Evolutionary conservation across 345 rosid genomes (phyloP), one percentile per base, ranked within the genome.

Genomic region (Linum lewisii): DNA sequence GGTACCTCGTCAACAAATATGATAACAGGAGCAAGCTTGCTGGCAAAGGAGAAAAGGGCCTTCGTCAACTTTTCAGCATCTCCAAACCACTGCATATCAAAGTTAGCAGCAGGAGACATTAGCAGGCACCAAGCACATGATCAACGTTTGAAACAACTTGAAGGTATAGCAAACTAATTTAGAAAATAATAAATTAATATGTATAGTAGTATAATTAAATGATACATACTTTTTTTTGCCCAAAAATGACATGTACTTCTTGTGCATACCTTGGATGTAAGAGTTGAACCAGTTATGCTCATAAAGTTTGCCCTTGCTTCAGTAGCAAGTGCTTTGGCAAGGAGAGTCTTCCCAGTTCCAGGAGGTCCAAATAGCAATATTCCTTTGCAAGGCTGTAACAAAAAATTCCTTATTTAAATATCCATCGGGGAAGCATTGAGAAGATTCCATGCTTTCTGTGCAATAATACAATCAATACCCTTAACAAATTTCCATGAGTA

Each of bases 351-450:
- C 73, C 97, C 99, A 54, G 99, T 93, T 71, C 99, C 99, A 75
- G 99, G 99, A 76, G 99, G 99, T 64, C 99, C 99, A 77, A 93
- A 93, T 26, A 93, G 92, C 69, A 90, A 79, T 72, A 93, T 84
- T 55, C 97, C 99, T 85, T 90, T 93, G 79, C 99, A 90, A 4
- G 97, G 97, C 99, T 93, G 82, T 42, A 57, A 73, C 63, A 69
- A 61, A 18, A 51, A 13, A 65, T 54, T 60, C 67, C 74, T 3
- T 10, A 21, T 6, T 52, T 21, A 21, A 42, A 42, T 29, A 29
- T 29, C 18, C 11, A 52, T 29, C 32, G 57, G 22, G 47, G 58
- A 59, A 49, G 21, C 20, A 36, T n/a, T 26, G 21, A 44, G 49
- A 56, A 22, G 24, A 50, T 19, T 51, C 16, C 8, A 36, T 25